A percentile compares a stretch with the other conserved stretches of the same genome.
Conservation (phyloP, 331 rosid species). For the Acacia concinna region DNA sequence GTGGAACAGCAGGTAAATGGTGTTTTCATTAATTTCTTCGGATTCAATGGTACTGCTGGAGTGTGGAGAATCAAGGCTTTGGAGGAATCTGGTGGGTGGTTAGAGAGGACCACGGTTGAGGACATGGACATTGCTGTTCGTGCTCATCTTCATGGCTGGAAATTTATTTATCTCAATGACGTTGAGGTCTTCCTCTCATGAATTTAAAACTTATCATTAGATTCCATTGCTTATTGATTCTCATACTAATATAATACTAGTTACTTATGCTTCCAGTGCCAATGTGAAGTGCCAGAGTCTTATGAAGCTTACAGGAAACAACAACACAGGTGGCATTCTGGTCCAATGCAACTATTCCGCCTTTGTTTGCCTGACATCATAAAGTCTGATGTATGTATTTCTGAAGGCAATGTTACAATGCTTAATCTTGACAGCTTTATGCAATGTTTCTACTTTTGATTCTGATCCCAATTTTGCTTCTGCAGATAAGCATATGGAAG, state of each 20-base stretch:
- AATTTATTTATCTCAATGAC: slow-evolving; percentile 85
- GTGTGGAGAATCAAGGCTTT: slow-evolving; percentile 93
- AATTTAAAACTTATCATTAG: background rate
- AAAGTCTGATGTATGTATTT: slow-evolving; percentile 55
- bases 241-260: slow-evolving; percentile 30
- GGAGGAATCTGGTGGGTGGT: slow-evolving; percentile 93
- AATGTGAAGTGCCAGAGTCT: slow-evolving; percentile 88
- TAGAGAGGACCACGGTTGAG: slow-evolving; percentile 93
- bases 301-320: slow-evolving; percentile 94
- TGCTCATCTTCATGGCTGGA: slow-evolving; percentile 97
- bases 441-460: slow-evolving; percentile 3
- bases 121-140: slow-evolving; percentile 96
- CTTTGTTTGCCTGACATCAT: slow-evolving; percentile 74
- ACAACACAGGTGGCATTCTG: slow-evolving; percentile 93
- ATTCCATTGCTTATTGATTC: background rate
- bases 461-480: slow-evolving; percentile 8
- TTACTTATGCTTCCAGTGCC: slow-evolving; percentile 59
- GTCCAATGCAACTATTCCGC: slow-evolving; percentile 92
- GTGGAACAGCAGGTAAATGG: slow-evolving; percentile 96
- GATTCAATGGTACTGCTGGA: slow-evolving; percentile 94
- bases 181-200: slow-evolving; percentile 61
- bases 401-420: background rate
- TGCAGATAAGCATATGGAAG: slow-evolving; percentile 82
- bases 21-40: slow-evolving; percentile 75
- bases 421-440: background rate